phyloP scores from a whole-genome alignment of 2,329 filamentous ascomycete species.

The Apiospora sp. region DNA sequence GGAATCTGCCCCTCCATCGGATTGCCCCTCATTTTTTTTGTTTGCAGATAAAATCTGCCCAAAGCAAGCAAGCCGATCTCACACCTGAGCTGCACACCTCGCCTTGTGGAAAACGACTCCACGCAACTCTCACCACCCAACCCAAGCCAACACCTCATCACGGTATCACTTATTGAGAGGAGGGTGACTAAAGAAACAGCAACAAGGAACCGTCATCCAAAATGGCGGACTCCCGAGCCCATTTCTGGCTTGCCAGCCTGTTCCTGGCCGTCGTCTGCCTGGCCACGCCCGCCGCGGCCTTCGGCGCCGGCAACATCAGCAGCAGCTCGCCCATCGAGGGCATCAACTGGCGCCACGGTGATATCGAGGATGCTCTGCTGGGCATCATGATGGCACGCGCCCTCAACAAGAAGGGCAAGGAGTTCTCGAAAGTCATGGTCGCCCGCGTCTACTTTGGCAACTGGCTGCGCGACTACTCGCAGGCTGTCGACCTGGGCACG shows the following conservation, averaged over 20 bases:
- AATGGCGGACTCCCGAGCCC: constrained; percentile 19
- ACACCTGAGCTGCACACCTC: background rate
- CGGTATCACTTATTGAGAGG: no score
- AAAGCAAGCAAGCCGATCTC: background rate
- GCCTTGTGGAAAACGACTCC: background rate
- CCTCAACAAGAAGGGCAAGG: constrained; percentile 65
- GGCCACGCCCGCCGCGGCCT: constrained; percentile 64
- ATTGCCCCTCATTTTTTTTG: constrained; percentile 1
- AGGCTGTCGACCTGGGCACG: constrained; percentile 91
- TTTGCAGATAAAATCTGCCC: constrained; percentile 11
- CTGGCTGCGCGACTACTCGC: constrained; percentile 92
- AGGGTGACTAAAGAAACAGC: background rate
- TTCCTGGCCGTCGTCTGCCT: constrained; percentile 21
- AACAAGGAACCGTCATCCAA: background rate
- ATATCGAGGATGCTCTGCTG: constrained; percentile 91
- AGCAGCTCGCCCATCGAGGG: constrained; percentile 82
- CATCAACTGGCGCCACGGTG: constrained; percentile 87
- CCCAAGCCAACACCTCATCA: background rate
- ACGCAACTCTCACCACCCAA: background rate
- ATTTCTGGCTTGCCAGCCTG: constrained; percentile 23
- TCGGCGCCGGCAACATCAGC: constrained; percentile 90
- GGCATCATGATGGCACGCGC: constrained; percentile 67
- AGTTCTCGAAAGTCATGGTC: constrained; percentile 87
- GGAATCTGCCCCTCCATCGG: background rate
- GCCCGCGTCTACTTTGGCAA: constrained; percentile 96